A percentile compares a stretch with the other conserved stretches of the same genome.
Conservation (phyloP, 176 grass and related monocot species). For the Rhipidocladum racemiflorum region DNA sequence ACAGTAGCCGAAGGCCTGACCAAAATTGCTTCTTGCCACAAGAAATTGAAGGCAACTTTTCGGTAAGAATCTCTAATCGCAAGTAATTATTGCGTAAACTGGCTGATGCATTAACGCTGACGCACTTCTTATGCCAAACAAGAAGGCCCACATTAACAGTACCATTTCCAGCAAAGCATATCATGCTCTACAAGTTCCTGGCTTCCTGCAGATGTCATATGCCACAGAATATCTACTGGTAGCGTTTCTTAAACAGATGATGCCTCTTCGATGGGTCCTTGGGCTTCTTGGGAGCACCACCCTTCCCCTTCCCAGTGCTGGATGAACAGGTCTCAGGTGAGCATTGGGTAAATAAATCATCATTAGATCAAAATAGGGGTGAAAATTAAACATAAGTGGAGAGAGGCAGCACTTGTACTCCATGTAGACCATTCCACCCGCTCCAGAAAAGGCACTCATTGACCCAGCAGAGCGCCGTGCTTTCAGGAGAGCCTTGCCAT, state of each 20-base stretch:
- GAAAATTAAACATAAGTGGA: neutral
- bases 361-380: neutral
- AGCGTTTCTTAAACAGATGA: slow-evolving; percentile 78
- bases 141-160: neutral
- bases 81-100: neutral
- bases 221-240: slow-evolving; percentile 13
- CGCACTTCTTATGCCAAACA: neutral
- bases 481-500: slow-evolving; percentile 74
- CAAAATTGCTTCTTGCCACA: neutral
- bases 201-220: neutral
- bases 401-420: slow-evolving; percentile 65
- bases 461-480: slow-evolving; percentile 60
- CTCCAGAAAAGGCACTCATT: slow-evolving; percentile 82
- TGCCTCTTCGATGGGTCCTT: slow-evolving; percentile 93
- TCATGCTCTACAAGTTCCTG: neutral
- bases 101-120: neutral
- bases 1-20: neutral
- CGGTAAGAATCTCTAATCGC: neutral
- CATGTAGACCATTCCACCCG: slow-evolving; percentile 81
- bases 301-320: slow-evolving; percentile 75
- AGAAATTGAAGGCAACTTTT: neutral
- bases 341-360: slow-evolving; percentile 2
- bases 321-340: slow-evolving; percentile 20
- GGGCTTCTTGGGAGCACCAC: slow-evolving; percentile 46
- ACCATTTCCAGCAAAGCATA: neutral